A percentile compares a stretch with the other conserved stretches of the same genome.
These are phyloP conservation scores for Berkeleyomyces basicola DNA, from an alignment of 2,329 filamentous ascomycete genomes.

Conservation along the genomic window DNA sequence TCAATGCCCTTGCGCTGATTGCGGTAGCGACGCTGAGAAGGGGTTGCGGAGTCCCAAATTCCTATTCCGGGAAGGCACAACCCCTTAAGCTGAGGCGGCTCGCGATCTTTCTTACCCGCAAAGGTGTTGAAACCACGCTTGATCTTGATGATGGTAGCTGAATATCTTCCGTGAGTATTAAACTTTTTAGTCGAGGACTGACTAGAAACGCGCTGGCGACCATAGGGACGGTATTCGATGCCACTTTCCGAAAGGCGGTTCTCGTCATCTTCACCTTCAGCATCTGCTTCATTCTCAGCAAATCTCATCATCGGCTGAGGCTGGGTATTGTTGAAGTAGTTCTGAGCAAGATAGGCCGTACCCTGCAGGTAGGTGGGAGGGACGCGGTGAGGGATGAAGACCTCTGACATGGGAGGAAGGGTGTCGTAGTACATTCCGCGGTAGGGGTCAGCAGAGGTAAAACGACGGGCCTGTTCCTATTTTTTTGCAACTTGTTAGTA, in stretches of 20 bases:
- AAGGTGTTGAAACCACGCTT: slow-evolving; percentile 7
- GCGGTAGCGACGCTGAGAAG: slow-evolving; percentile 53
- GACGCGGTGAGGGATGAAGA: not conserved
- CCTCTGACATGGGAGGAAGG: not conserved
- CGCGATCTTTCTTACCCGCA: slow-evolving; percentile 6
- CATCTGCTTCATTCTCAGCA: not conserved
- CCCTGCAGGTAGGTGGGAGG: not conserved
- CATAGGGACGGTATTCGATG: slow-evolving; percentile 8
- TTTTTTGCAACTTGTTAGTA: not conserved
- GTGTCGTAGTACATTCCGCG: slow-evolving; percentile 10
- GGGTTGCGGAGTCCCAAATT: slow-evolving; percentile 63
- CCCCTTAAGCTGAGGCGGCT: slow-evolving; percentile 40
- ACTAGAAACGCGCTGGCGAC: not conserved
- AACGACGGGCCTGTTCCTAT: slow-evolving; percentile 8
- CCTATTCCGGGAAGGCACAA: slow-evolving; percentile 63
- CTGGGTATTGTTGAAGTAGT: not conserved
- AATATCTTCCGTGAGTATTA: slow-evolving; percentile 6
- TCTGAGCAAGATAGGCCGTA: not conserved
- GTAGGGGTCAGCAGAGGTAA: slow-evolving; percentile 8
- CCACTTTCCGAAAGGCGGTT: not conserved
- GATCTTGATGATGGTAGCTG: slow-evolving; percentile 11
- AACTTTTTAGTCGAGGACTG: not conserved
- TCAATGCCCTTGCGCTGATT: slow-evolving; percentile 66
- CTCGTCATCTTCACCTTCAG: not conserved
- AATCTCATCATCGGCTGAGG: not conserved